A percentile compares a stretch with the other conserved stretches of the same genome.
Conservation (phyloP, 148 eudicot species). For the Persicaria tinctoria region DNA sequence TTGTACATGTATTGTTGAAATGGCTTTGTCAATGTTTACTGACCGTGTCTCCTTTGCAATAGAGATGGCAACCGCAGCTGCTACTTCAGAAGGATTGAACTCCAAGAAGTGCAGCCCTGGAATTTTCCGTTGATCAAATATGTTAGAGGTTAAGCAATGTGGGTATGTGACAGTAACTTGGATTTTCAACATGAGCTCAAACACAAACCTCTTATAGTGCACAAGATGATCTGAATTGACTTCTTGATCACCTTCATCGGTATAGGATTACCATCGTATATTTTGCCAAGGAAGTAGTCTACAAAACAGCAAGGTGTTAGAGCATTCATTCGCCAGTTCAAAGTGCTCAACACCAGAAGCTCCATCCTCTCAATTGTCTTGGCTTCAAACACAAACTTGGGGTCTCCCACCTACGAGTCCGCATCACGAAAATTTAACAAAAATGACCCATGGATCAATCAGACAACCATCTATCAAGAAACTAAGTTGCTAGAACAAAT, state of each 20-base stretch:
- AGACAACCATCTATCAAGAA: not conserved
- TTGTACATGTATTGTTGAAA: conserved; percentile 29
- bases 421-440: not conserved
- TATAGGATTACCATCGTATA: conserved; percentile 21
- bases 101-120: conserved; percentile 84
- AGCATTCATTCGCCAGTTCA: conserved; percentile 73
- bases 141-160: not conserved
- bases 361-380: conserved; percentile 86
- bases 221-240: conserved; percentile 52
- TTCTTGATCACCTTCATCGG: conserved; percentile 30
- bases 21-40: conserved; percentile 32
- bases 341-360: conserved; percentile 54
- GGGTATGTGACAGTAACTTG: no score
- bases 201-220: conserved; percentile 52
- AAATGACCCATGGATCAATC: not conserved
- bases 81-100: conserved; percentile 66
- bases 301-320: conserved; percentile 70
- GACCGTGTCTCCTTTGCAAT: conserved; percentile 38
- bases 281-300: conserved; percentile 42
- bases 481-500: not conserved
- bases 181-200: not conserved
- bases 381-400: conserved; percentile 37
- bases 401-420: conserved; percentile 6
- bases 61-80: conserved; percentile 58
- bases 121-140: conserved; percentile 3